These are phyloP conservation scores for Sporopachydermia lactativora DNA, from an alignment of 805 yeast genomes.

Conservation along the genomic window DNA sequence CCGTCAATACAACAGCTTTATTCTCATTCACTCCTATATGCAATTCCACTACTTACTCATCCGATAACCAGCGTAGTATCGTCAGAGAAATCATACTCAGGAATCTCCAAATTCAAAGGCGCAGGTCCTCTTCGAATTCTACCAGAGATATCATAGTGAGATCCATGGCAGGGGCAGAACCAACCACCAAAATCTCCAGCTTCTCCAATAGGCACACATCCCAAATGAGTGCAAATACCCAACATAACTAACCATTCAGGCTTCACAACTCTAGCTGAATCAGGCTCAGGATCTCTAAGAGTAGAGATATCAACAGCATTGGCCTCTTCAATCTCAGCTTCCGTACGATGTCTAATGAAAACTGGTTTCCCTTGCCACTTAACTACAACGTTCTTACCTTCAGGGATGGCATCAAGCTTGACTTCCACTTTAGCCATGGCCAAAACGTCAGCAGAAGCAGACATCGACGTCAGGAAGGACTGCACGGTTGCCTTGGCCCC, in stretches of 20 bases:
- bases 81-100: slow-evolving; percentile 68
- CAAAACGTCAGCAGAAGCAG: slow-evolving; percentile 97
- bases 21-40: background rate
- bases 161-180: slow-evolving; percentile 99
- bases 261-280: slow-evolving; percentile 84
- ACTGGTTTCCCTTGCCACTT: slow-evolving; percentile 99
- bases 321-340: slow-evolving; percentile 89
- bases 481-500: slow-evolving; percentile 89
- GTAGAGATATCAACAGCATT: slow-evolving; percentile 59
- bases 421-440: slow-evolving; percentile 99
- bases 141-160: slow-evolving; percentile 99
- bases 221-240: slow-evolving; percentile 99
- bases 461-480: slow-evolving; percentile 87
- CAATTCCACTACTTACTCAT: slow-evolving; percentile 27
- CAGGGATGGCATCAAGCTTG: slow-evolving; percentile 83
- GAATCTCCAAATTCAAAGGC: slow-evolving; percentile 95
- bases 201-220: slow-evolving; percentile 99
- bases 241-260: slow-evolving; percentile 99
- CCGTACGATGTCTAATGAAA: slow-evolving; percentile 97
- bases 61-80: slow-evolving; percentile 83
- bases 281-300: slow-evolving; percentile 91
- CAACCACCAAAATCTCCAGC: slow-evolving; percentile 99
- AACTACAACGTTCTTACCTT: slow-evolving; percentile 94
- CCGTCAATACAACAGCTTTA: background rate
- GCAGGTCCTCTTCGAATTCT: slow-evolving; percentile 99